Evolutionary conservation across 2,329 filamentous ascomycete genomes (phyloP).

Genomic region (Hyphodiscus sp.): DNA sequence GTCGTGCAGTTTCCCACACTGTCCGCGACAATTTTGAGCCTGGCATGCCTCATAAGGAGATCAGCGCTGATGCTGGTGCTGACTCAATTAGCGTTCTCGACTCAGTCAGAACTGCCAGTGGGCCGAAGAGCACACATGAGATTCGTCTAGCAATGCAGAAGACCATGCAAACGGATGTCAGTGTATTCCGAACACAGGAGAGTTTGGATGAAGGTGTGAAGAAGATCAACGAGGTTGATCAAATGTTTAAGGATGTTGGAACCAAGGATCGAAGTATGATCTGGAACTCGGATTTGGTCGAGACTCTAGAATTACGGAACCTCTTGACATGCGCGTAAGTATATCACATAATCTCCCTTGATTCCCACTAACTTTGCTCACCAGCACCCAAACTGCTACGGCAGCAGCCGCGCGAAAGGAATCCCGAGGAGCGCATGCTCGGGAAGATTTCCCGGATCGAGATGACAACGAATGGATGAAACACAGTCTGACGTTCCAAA

Average conservation of each 20-base stretch:
- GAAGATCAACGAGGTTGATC: slow-evolving; percentile 81
- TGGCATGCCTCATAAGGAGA: slow-evolving; percentile 53
- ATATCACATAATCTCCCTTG: neutral
- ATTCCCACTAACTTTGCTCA: slow-evolving; percentile 6
- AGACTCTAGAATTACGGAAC: slow-evolving; percentile 93
- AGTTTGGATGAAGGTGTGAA: slow-evolving; percentile 87
- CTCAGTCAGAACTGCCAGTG: slow-evolving; percentile 31
- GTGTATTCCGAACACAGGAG: slow-evolving; percentile 84
- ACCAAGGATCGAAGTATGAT: slow-evolving; percentile 99
- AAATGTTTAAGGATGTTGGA: slow-evolving; percentile 72
- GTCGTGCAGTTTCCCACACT: slow-evolving; percentile 73
- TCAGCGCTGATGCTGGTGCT: slow-evolving; percentile 58
- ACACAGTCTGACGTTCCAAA: slow-evolving; percentile 96
- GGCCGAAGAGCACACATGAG: slow-evolving; percentile 66
- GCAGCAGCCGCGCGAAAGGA: slow-evolving; percentile 93
- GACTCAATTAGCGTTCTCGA: slow-evolving; percentile 82
- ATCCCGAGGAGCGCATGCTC: slow-evolving; percentile 92
- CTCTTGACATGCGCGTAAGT: slow-evolving; percentile 90
- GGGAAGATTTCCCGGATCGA: slow-evolving; percentile 93
- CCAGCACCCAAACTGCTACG: slow-evolving; percentile 79
- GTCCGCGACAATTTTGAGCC: slow-evolving; percentile 60
- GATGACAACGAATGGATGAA: slow-evolving; percentile 99
- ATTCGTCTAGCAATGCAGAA: slow-evolving; percentile 93
- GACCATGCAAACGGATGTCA: slow-evolving; percentile 96
- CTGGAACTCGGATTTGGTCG: slow-evolving; percentile 96